Conservation (phyloP, 805 yeast genomes). For the Kluyveromyces starmeri region DNA sequence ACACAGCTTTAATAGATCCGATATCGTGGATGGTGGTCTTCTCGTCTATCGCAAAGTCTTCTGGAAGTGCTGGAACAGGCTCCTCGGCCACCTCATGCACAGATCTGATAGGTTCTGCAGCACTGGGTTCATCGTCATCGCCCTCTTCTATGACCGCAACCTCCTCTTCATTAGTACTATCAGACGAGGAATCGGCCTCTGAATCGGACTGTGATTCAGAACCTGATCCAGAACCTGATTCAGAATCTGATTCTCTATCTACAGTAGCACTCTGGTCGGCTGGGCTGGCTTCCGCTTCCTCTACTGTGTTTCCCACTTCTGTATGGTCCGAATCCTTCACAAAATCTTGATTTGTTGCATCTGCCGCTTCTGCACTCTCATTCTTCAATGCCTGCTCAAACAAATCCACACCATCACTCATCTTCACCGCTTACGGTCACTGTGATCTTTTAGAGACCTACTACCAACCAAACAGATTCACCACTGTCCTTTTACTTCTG, state of each 20-base stretch:
- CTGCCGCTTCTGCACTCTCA: background rate
- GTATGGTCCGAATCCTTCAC: too few species aligned
- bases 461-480: too few species aligned
- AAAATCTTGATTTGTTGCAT: background rate
- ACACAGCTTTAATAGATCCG: conserved; percentile 61
- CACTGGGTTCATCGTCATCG: conserved; percentile 39
- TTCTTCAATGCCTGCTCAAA: conserved; percentile 5
- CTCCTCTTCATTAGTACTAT: conserved; percentile 9
- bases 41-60: conserved; percentile 49
- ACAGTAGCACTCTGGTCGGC: background rate
- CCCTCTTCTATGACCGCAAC: conserved; percentile 21
- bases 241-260: background rate
- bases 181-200: conserved; percentile 1
- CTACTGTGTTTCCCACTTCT: too few species aligned
- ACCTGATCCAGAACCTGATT: background rate
- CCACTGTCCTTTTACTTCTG: too few species aligned
- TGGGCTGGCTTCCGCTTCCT: too few species aligned
- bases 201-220: conserved; percentile 3
- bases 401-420: too few species aligned
- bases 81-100: conserved; percentile 71
- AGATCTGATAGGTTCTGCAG: conserved; percentile 62
- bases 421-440: too few species aligned
- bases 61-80: conserved; percentile 57
- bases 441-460: too few species aligned
- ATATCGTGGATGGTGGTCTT: conserved; percentile 59